Conservation (phyloP, 2,329 filamentous ascomycete species). For the Lasiodiplodia gonubiensis region DNA sequence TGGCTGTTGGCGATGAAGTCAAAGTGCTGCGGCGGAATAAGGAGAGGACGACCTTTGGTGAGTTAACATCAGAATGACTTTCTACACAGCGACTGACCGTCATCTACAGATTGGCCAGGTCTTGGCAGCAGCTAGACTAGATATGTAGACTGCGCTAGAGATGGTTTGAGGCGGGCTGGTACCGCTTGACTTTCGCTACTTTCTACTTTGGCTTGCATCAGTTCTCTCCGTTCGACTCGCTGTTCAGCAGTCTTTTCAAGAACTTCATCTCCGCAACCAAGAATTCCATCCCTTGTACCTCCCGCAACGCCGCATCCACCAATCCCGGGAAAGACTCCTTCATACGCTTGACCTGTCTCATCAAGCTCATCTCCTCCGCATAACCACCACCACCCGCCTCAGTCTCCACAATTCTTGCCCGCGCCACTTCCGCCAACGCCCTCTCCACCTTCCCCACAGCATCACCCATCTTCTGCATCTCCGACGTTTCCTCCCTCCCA, state of each 20-base stretch:
- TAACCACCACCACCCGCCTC: background rate
- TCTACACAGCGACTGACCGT: background rate
- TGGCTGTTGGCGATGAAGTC: conserved; percentile 53
- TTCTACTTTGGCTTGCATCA: background rate
- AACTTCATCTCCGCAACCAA: background rate
- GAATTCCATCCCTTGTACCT: background rate
- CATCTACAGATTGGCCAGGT: conserved; percentile 18
- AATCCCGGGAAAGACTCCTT: background rate
- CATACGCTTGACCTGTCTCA: background rate
- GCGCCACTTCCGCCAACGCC: background rate
- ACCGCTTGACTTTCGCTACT: background rate
- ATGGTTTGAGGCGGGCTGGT: background rate
- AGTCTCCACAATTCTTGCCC: background rate
- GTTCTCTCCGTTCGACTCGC: background rate
- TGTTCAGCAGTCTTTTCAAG: background rate
- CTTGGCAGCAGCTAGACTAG: conserved; percentile 1
- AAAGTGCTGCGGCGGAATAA: conserved; percentile 47
- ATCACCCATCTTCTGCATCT: background rate
- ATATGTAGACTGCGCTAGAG: background rate
- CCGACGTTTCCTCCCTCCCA: too few relatives aligned
- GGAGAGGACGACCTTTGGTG: conserved; percentile 52
- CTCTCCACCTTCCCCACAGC: background rate
- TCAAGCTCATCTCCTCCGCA: background rate
- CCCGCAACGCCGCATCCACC: background rate
- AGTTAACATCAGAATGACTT: conserved; percentile 31